These are phyloP conservation scores for Corchorus olitorius DNA, from an alignment of 345 rosid species.

Conservation along the genomic window DNA sequence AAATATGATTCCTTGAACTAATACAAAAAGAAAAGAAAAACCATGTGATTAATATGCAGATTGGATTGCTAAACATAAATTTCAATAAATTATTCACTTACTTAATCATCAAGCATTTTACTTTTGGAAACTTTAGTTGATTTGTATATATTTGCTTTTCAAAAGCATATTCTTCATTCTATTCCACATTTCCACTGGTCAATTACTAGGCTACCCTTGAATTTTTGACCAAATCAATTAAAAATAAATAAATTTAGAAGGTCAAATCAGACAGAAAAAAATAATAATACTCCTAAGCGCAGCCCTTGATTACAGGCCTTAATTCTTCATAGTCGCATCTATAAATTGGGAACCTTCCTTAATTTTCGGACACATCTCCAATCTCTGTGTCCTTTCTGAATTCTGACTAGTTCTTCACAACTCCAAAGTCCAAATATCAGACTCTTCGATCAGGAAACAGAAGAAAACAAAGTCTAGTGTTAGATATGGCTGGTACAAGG, in stretches of 20 bases:
- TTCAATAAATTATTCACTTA: background rate
- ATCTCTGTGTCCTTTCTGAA: background rate
- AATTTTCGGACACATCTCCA: background rate
- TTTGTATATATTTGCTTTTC: background rate
- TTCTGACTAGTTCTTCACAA: background rate
- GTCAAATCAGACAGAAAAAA: background rate
- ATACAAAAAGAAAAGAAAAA: background rate
- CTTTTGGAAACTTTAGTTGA: background rate
- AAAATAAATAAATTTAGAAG: background rate
- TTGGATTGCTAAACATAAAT: background rate
- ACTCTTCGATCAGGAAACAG: background rate
- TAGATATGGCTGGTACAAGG: conserved; percentile 15
- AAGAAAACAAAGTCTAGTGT: too few relatives aligned
- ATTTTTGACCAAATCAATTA: background rate
- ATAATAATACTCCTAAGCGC: background rate
- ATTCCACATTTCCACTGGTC: background rate
- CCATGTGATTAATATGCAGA: conserved; percentile 4
- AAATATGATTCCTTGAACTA: background rate
- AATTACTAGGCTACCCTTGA: background rate
- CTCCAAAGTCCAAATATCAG: background rate
- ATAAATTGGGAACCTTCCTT: background rate
- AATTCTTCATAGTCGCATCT: too few relatives aligned
- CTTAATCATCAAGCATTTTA: conserved; percentile 3
- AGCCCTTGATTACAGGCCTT: background rate
- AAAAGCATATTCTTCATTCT: background rate